Evolutionary conservation across 805 yeast species (phyloP).

Genomic region (Zygosaccharomyces bailii): DNA sequence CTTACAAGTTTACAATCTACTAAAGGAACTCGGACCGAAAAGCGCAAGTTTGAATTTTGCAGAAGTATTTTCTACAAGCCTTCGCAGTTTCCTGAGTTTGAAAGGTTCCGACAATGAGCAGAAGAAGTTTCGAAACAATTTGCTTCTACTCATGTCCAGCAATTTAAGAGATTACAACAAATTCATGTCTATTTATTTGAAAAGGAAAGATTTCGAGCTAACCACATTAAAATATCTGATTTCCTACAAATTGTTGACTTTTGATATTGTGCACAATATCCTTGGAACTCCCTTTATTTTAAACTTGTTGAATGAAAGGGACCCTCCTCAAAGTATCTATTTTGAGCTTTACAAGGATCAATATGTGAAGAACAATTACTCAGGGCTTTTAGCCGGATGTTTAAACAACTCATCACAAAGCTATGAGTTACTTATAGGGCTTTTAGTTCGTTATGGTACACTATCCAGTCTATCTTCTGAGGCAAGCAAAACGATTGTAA

Average conservation of each 20-base stretch:
- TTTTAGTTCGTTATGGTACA: conserved; percentile 25
- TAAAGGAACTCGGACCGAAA: conserved; percentile 15
- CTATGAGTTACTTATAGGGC: conserved; percentile 19
- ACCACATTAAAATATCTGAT: conserved; percentile 25
- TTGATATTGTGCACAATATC: conserved; percentile 28
- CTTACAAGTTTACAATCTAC: conserved; percentile 12
- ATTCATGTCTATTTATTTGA: conserved; percentile 32
- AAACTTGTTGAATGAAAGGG: conserved; percentile 12
- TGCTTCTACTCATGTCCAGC: conserved; percentile 24
- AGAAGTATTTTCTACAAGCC: conserved; percentile 31
- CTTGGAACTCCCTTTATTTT: conserved; percentile 21
- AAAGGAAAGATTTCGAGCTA: conserved; percentile 27
- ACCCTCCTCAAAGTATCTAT: conserved; percentile 14
- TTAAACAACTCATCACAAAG: conserved; percentile 8
- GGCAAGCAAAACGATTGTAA: conserved; percentile 16
- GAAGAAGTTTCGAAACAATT: conserved; percentile 19
- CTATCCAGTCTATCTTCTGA: conserved; percentile 13
- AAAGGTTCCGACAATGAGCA: conserved; percentile 8
- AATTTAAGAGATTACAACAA: conserved; percentile 31
- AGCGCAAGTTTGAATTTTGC: conserved; percentile 22
- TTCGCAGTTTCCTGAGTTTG: conserved; percentile 20
- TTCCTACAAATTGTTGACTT: conserved; percentile 28
- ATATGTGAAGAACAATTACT: conserved; percentile 24
- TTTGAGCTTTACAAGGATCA: conserved; percentile 25
- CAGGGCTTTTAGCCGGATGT: conserved; percentile 19